phyloP scores from a whole-genome alignment of 345 rosid species.

The Eucalyptus globulus region DNA sequence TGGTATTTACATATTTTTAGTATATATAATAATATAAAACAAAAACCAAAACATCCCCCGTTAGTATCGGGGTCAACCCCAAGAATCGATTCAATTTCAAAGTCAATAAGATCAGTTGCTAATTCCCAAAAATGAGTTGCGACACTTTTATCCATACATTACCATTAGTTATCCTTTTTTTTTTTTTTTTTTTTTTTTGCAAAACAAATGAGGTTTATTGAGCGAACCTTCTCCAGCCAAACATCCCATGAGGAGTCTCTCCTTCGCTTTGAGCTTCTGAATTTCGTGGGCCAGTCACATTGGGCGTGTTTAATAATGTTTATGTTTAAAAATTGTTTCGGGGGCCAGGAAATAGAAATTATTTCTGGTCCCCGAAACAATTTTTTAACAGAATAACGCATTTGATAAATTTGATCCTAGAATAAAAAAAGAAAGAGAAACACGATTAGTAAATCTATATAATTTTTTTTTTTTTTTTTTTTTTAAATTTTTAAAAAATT shows the following conservation, averaged over 20 bases:
- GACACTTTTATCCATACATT: neutral
- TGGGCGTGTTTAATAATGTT: too few species aligned
- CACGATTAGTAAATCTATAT: too few species aligned
- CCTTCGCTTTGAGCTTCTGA: neutral
- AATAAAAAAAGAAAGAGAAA: too few species aligned
- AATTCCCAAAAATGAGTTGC: neutral
- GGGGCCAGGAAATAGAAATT: too few species aligned
- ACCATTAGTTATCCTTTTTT: too few species aligned
- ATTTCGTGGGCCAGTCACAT: neutral
- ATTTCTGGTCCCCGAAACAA: fast-evolving
- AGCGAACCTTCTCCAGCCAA: neutral
- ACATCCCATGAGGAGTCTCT: neutral
- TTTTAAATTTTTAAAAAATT: too few species aligned
- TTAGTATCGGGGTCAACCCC: too few species aligned
- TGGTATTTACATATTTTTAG: neutral
- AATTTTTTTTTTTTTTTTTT: too few species aligned
- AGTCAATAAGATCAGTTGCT: neutral
- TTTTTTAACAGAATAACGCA: fast-evolving
- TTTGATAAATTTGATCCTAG: too few species aligned
- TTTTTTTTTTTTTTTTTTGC: too few species aligned
- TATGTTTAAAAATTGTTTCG: fast-evolving
- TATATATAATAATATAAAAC: too few species aligned
- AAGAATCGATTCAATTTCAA: too few species aligned
- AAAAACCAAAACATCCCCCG: neutral
- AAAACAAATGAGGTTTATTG: neutral